Conservation (phyloP, 805 yeast genomes). For the Ascoidea tarda region DNA sequence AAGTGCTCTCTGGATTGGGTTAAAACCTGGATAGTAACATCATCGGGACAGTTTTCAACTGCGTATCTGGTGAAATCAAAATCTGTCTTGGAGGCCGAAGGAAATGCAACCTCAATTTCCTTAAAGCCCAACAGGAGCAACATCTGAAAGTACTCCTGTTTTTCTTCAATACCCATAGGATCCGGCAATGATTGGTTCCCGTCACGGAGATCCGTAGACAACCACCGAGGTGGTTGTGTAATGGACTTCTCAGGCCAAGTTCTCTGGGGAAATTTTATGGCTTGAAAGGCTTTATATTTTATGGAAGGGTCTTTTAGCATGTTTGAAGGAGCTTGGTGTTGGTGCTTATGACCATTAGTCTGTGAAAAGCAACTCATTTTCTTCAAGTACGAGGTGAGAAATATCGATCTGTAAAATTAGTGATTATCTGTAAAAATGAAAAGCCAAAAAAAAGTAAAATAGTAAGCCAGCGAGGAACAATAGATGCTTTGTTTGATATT, state of each 20-base stretch:
- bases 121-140: conserved; percentile 62
- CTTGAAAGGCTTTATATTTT: conserved; percentile 44
- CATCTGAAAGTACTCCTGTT: conserved; percentile 63
- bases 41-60: conserved; percentile 66
- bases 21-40: conserved; percentile 58
- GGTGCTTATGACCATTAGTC: no score
- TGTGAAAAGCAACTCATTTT: no score
- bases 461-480: no score
- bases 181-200: conserved; percentile 76
- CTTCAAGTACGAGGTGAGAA: no score
- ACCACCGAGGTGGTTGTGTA: conserved; percentile 67
- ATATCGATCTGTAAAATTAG: no score
- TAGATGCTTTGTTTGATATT: no score
- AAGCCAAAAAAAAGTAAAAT: no score
- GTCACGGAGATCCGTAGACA: conserved; percentile 67
- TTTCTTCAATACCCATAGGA: conserved; percentile 66
- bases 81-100: conserved; percentile 73
- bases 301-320: conserved; percentile 62
- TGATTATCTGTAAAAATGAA: no score
- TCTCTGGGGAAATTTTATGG: conserved; percentile 43
- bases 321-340: no score
- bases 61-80: conserved; percentile 73
- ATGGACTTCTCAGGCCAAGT: conserved; percentile 59
- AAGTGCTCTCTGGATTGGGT: conserved; percentile 69
- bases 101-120: conserved; percentile 72